phyloP scores from a whole-genome alignment of 768 basidiomycete species.

The Lactarius psammicola region DNA sequence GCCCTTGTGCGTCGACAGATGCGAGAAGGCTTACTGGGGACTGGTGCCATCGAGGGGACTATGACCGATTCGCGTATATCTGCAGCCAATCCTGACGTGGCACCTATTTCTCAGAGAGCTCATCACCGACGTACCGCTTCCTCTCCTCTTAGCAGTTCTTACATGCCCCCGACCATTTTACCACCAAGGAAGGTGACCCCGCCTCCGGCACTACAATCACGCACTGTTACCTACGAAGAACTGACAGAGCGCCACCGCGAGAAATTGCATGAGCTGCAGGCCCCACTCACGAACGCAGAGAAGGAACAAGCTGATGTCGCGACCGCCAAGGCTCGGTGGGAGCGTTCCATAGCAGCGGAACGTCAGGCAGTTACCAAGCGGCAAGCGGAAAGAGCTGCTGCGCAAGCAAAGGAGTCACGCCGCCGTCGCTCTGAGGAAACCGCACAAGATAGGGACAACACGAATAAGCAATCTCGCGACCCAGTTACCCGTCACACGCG shows the following conservation, averaged over 20 bases:
- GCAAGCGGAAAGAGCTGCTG: slow-evolving; percentile 64
- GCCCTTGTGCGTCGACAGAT: slow-evolving; percentile 69
- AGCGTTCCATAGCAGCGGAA: slow-evolving; percentile 69
- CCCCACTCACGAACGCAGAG: slow-evolving; percentile 77
- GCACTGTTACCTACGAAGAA: slow-evolving; percentile 83
- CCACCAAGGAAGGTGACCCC: slow-evolving; percentile 45
- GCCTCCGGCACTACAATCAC: slow-evolving; percentile 52
- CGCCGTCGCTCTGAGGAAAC: slow-evolving; percentile 47
- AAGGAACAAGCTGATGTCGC: slow-evolving; percentile 72
- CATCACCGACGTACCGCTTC: slow-evolving; percentile 25
- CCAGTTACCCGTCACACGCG: slow-evolving; percentile 42
- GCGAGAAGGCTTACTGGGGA: slow-evolving; percentile 65
- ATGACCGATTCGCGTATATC: slow-evolving; percentile 12
- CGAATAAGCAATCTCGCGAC: slow-evolving; percentile 18
- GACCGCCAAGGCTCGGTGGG: slow-evolving; percentile 81
- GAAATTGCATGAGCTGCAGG: slow-evolving; percentile 79
- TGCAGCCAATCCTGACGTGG: neutral
- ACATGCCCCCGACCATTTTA: slow-evolving; percentile 45
- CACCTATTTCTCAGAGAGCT: neutral
- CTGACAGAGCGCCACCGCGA: slow-evolving; percentile 81
- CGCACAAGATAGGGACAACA: slow-evolving; percentile 22
- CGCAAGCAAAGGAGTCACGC: slow-evolving; percentile 51
- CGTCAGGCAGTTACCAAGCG: slow-evolving; percentile 69
- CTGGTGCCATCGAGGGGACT: slow-evolving; percentile 22
- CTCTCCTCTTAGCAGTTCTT: slow-evolving; percentile 15